phyloP scores from a whole-genome alignment of 257 asterid species.

The Nicotiana tabacum region DNA sequence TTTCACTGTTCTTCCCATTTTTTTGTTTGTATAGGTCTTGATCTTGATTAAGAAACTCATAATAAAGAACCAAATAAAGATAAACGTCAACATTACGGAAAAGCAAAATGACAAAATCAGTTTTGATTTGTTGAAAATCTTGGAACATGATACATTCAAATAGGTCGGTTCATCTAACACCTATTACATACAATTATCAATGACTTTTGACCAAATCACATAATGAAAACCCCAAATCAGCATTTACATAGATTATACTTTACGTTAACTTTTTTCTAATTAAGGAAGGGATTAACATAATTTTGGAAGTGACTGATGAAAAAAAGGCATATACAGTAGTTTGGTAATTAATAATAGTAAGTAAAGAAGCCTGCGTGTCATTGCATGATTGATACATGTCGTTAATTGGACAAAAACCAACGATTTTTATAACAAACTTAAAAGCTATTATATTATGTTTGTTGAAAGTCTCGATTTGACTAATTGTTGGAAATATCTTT shows the following conservation, averaged over 20 bases:
- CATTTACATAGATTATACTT: background rate
- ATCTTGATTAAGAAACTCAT: background rate
- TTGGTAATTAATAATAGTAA: constrained; percentile 8
- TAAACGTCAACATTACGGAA: background rate
- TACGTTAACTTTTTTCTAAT: constrained; percentile 9
- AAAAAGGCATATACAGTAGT: background rate
- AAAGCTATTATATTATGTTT: background rate
- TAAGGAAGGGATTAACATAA: constrained; percentile 18
- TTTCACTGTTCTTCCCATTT: background rate
- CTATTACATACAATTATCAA: background rate
- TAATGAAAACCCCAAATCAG: background rate
- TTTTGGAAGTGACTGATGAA: constrained; percentile 8
- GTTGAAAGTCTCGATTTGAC: background rate
- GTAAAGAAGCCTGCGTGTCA: constrained; percentile 28
- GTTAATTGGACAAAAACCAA: background rate
- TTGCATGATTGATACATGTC: constrained; percentile 2
- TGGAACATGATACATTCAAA: background rate
- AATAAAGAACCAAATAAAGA: background rate
- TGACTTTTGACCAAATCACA: background rate
- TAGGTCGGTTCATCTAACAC: background rate
- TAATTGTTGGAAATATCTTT: background rate
- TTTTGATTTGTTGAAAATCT: background rate
- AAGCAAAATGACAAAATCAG: background rate
- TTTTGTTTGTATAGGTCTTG: background rate
- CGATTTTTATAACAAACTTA: background rate